These are phyloP conservation scores for Mucor irregularis DNA, from an alignment of 371 early-diverging fungal genomes.

Conservation along the genomic window DNA sequence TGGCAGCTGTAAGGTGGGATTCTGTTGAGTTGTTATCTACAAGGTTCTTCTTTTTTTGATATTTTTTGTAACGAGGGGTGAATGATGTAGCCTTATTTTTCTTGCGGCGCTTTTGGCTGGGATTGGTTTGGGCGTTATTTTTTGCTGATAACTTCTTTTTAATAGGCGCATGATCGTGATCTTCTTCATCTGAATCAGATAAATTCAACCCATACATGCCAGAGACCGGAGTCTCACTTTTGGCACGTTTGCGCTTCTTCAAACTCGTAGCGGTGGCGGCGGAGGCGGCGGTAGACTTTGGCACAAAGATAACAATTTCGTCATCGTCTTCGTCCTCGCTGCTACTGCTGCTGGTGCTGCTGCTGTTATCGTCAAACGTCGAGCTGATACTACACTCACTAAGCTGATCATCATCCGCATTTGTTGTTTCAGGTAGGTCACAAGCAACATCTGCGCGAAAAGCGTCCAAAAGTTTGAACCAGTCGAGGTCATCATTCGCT, in stretches of 20 bases:
- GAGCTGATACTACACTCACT: no score
- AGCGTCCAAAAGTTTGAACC: slow-evolving; percentile 23
- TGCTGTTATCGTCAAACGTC: not conserved
- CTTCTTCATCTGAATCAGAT: not conserved
- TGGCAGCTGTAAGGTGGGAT: no score
- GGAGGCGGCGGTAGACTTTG: not conserved
- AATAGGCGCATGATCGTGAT: not conserved
- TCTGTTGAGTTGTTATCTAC: no score
- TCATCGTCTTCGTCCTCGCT: not conserved
- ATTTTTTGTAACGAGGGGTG: not conserved
- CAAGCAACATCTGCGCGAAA: slow-evolving; percentile 16
- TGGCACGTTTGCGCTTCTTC: slow-evolving; percentile 15
- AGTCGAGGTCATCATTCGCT: slow-evolving; percentile 19
- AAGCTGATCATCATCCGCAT: not conserved
- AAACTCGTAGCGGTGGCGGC: not conserved
- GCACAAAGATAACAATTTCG: not conserved
- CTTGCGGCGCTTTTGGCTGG: slow-evolving; percentile 20
- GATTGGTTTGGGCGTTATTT: not conserved
- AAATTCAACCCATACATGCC: not conserved
- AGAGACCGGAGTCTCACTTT: not conserved
- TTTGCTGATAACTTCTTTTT: not conserved
- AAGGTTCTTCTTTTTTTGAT: not conserved
- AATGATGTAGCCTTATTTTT: slow-evolving; percentile 3
- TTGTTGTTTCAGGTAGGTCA: slow-evolving; percentile 14
- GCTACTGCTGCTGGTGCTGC: not conserved